A percentile compares a stretch with the other conserved stretches of the same genome.
These are phyloP conservation scores for Penicillium pulvis DNA, from an alignment of 495 filamentous ascomycete genomes.

Conservation along the genomic window DNA sequence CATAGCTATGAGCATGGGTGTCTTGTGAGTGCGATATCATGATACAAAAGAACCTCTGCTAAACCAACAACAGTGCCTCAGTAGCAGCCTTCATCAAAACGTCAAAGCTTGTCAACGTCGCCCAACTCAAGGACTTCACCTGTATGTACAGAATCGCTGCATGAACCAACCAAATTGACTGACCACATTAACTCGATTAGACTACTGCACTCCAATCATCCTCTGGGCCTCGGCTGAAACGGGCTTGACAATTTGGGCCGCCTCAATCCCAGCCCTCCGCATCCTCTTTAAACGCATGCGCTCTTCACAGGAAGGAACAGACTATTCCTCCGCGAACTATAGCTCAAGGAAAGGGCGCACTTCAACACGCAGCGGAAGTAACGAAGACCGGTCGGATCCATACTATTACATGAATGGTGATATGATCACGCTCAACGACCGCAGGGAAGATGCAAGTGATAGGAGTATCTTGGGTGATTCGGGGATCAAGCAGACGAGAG, in stretches of 20 bases:
- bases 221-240: constrained; percentile 31
- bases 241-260: constrained; percentile 27
- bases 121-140: constrained; percentile 24
- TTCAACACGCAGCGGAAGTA: neutral
- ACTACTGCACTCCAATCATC: constrained; percentile 17
- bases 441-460: constrained; percentile 6
- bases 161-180: neutral
- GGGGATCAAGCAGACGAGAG: constrained; percentile 12
- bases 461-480: constrained; percentile 2
- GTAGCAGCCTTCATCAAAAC: constrained; percentile 30
- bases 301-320: constrained; percentile 14
- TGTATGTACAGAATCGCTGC: constrained; percentile 12
- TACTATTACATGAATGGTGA: constrained; percentile 10
- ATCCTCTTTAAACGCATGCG: constrained; percentile 19
- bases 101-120: constrained; percentile 19
- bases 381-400: neutral
- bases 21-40: constrained; percentile 19
- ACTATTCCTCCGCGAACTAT: neutral
- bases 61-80: constrained; percentile 15
- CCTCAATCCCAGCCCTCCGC: constrained; percentile 28
- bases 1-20: constrained; percentile 30
- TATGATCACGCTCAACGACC: constrained; percentile 1
- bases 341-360: neutral
- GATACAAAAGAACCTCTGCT: neutral
- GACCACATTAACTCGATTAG: neutral